Percentiles rank a stretch among this genome's conserved stretches.
These are phyloP conservation scores for Aspergillus glaucus DNA, from an alignment of 2,329 filamentous ascomycete genomes.

Conservation along the genomic window DNA sequence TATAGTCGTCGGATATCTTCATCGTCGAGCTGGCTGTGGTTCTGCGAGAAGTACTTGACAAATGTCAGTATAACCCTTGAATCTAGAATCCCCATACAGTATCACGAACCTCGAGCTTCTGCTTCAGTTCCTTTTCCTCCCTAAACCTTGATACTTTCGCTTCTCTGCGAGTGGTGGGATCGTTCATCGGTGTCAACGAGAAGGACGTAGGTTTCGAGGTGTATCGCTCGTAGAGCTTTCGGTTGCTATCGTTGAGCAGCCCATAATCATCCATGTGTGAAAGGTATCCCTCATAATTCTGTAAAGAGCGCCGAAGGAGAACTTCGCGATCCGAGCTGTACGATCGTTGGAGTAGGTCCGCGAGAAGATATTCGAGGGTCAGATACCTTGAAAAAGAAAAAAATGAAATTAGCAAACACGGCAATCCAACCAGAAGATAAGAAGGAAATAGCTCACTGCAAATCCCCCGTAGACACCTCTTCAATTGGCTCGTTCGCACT, in stretches of 20 bases:
- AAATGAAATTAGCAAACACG: conserved; percentile 13
- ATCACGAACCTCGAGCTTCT: conserved; percentile 63
- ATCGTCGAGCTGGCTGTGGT: conserved; percentile 65
- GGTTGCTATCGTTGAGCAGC: conserved; percentile 59
- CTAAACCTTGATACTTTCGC: conserved; percentile 81
- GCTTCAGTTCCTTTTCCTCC: conserved; percentile 77
- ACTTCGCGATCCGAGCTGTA: conserved; percentile 59
- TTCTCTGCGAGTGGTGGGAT: conserved; percentile 65
- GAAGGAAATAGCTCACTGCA: conserved; percentile 52
- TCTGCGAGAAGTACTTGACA: conserved; percentile 52
- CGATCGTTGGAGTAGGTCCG: conserved; percentile 66
- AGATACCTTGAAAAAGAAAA: conserved; percentile 53
- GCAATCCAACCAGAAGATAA: not conserved
- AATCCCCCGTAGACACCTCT: conserved; percentile 74
- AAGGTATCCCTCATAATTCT: conserved; percentile 72
- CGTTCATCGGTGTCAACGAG: conserved; percentile 59
- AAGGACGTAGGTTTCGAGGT: conserved; percentile 66
- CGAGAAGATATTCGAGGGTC: conserved; percentile 68
- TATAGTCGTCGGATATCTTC: conserved; percentile 74
- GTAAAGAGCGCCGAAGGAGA: conserved; percentile 58
- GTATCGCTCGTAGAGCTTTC: conserved; percentile 66
- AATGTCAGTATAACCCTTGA: conserved; percentile 27
- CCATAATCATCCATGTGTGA: conserved; percentile 71
- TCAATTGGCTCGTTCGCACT: conserved; percentile 84
- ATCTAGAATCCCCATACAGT: conserved; percentile 6